phyloP scores from a whole-genome alignment of 352 stramenopile genomes.

The Discostella stelligera region DNA sequence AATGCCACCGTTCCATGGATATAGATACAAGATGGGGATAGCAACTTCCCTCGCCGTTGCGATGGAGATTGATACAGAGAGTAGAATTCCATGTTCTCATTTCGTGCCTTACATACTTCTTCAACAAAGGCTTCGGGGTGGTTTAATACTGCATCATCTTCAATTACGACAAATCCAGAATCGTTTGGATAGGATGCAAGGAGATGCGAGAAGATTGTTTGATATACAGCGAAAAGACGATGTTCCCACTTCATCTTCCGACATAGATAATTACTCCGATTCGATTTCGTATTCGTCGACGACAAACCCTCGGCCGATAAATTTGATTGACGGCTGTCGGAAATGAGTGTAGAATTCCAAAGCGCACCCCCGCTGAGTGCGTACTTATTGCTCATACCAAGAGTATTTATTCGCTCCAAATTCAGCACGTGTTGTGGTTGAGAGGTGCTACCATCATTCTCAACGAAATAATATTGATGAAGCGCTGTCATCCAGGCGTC shows the following conservation, averaged over 20 bases:
- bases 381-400: conserved; percentile 47
- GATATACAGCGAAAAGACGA: conserved; percentile 45
- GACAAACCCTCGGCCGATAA: neutral
- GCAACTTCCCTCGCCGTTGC: conserved; percentile 10
- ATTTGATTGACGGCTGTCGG: neutral
- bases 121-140: conserved; percentile 21
- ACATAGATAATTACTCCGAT: conserved; percentile 23
- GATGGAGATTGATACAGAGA: conserved; percentile 44
- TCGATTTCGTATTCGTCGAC: neutral
- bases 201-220: conserved; percentile 34
- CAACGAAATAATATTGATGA: neutral
- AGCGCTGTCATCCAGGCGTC: conserved; percentile 12
- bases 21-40: conserved; percentile 28
- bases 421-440: neutral
- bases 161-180: conserved; percentile 44
- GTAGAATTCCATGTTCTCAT: conserved; percentile 33
- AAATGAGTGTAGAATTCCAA: neutral
- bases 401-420: conserved; percentile 43
- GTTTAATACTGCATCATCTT: conserved; percentile 43
- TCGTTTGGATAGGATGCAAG: conserved; percentile 33
- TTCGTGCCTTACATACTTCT: conserved; percentile 37
- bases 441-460: conserved; percentile 5
- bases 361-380: conserved; percentile 32
- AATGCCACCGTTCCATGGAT: conserved; percentile 48
- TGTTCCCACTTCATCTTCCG: conserved; percentile 53